phyloP scores from a whole-genome alignment of 2,329 filamentous ascomycete genomes.

The Fusarium lateritium region DNA sequence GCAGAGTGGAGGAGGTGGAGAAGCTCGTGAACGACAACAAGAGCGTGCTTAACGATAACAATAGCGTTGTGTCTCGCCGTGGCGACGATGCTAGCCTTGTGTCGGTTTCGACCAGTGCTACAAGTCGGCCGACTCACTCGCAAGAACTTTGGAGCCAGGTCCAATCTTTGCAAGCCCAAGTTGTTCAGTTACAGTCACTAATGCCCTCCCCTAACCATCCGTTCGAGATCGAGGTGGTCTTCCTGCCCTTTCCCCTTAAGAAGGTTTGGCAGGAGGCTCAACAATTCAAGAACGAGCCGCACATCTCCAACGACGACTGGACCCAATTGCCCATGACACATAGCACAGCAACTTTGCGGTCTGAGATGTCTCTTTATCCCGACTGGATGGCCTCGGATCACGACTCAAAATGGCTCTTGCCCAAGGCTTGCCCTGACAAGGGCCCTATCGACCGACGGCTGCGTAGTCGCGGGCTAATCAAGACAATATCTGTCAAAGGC shows the following conservation, averaged over 20 bases:
- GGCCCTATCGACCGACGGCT: slow-evolving; percentile 78
- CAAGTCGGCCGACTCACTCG: slow-evolving; percentile 57
- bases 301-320: slow-evolving; percentile 65
- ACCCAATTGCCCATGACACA: slow-evolving; percentile 67
- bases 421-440: slow-evolving; percentile 76
- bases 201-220: slow-evolving; percentile 74
- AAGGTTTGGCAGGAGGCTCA: slow-evolving; percentile 67
- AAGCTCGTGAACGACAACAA: slow-evolving; percentile 65
- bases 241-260: slow-evolving; percentile 77
- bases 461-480: slow-evolving; percentile 80
- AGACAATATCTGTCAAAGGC: slow-evolving; percentile 72
- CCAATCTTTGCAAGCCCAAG: slow-evolving; percentile 64
- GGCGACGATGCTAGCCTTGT: slow-evolving; percentile 63
- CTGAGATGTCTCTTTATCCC: slow-evolving; percentile 63
- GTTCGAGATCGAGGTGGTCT: slow-evolving; percentile 83
- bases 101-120: slow-evolving; percentile 62
- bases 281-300: slow-evolving; percentile 62
- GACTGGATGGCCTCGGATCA: slow-evolving; percentile 63
- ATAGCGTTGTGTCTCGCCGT: slow-evolving; percentile 58
- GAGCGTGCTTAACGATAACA: slow-evolving; percentile 61
- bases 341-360: slow-evolving; percentile 61
- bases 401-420: slow-evolving; percentile 74
- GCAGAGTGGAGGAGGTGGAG: slow-evolving; percentile 72
- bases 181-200: slow-evolving; percentile 70
- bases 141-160: slow-evolving; percentile 67